phyloP scores from a whole-genome alignment of 345 rosid genomes.

The Erucastrum elatum region DNA sequence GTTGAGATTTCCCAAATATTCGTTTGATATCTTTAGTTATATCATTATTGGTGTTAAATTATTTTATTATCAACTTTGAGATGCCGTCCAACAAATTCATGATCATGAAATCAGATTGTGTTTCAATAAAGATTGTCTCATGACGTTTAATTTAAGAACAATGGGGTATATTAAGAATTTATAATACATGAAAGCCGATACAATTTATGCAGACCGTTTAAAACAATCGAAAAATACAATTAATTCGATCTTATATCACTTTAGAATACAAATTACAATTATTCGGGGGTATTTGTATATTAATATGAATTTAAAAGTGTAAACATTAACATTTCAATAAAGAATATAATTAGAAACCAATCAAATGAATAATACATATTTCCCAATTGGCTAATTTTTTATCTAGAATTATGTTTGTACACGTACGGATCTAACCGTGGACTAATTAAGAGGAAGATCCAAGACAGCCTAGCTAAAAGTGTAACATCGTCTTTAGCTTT shows the following conservation, averaged over 20 bases:
- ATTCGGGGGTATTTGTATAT: neutral
- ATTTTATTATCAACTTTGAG: neutral
- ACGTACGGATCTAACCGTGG: neutral
- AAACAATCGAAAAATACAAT: neutral
- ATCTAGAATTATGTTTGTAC: neutral
- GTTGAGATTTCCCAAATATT: constrained; percentile 39
- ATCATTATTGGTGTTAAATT: constrained; percentile 13
- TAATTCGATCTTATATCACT: neutral
- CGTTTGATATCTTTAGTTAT: constrained; percentile 30
- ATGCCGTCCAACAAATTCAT: constrained; percentile 9
- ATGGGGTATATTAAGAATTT: neutral
- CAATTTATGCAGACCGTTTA: neutral
- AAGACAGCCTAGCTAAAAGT: neutral
- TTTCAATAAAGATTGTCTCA: constrained; percentile 25
- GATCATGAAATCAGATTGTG: constrained; percentile 31
- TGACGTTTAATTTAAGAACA: neutral
- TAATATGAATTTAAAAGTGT: neutral
- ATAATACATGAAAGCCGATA: neutral
- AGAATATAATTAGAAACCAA: neutral
- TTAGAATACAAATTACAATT: neutral
- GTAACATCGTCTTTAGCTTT: neutral
- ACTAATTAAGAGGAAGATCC: neutral
- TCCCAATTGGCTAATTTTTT: neutral
- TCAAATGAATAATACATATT: neutral
- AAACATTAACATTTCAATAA: neutral